Base-by-base conservation (phyloP, 805 yeast species). In the Ogataea populi-albae region DNA sequence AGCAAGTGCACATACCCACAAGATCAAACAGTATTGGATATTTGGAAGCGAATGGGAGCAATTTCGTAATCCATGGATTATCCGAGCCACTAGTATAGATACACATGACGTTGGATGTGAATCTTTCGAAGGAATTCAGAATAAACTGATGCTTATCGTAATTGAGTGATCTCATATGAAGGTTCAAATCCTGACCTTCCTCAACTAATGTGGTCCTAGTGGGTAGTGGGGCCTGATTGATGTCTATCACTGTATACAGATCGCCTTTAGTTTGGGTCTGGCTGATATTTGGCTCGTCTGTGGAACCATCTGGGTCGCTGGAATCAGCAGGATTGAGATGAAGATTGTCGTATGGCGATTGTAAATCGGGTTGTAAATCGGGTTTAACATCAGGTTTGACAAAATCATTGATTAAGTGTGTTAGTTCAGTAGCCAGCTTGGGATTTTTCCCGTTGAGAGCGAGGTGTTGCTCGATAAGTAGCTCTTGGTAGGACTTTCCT, bases 1-100 rank as follows among this genome's bases (percentile, higher is more conserved):
- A 35, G 37, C 46, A 45, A n/a, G 42, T 34, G 10, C 43, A 20
- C 36, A 43, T 37, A 3, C 47, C 48, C 7, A 47, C 19, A 2
- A 47, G 40, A 28, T 43, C 43, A 22, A 38, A 17, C 6, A 47
- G 20, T 5, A 43, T 40, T 2, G 52, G 48, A 18, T 33, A 43
- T 12, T 38, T 23, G 12, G 30, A 15, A 5, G 35, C 24, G 3
- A 43, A 30, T 2, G 45, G 46, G 6, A 42, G n/a, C 16, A 43
- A 10, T 9, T 37, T 30, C 6, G 35, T 26, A 7, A 38, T 8
- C 52, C 52, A 47, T 10, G 52, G 52, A 26, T 47, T 47, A 19
- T 14, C 8, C 5, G 20, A 20, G 9, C 26, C 26, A 8, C 25
- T 12, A 3, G 17, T 17, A 25, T 43, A 35, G n/a, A 47, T 34